Evolutionary conservation across 2,329 filamentous ascomycete species (phyloP).

Genomic region (Aquanectria penicillioides): DNA sequence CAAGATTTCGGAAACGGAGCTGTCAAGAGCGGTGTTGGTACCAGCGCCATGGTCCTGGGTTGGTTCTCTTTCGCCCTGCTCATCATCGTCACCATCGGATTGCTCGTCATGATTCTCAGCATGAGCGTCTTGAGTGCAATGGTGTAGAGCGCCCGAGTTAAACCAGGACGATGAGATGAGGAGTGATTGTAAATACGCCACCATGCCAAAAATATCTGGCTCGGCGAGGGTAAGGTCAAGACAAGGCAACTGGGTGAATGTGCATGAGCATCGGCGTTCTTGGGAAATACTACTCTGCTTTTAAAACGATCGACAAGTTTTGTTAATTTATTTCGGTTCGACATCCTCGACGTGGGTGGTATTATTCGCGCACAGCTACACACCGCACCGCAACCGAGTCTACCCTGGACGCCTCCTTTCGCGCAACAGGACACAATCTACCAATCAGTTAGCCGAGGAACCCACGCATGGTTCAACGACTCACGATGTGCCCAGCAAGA

Average conservation of each 20-base stretch:
- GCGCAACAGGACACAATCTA: neutral
- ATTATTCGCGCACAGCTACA: slow-evolving; percentile 13
- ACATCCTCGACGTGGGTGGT: slow-evolving; percentile 30
- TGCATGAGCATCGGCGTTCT: slow-evolving; percentile 50
- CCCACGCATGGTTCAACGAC: too few species aligned
- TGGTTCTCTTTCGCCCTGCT: slow-evolving; percentile 97
- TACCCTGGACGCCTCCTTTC: neutral
- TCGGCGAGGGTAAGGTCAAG: slow-evolving; percentile 35
- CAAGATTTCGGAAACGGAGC: slow-evolving; percentile 93
- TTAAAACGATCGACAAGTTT: slow-evolving; percentile 31
- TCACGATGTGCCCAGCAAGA: neutral
- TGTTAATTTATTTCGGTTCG: slow-evolving; percentile 36
- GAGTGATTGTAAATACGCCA: slow-evolving; percentile 39
- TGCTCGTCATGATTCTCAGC: slow-evolving; percentile 96
- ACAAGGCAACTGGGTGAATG: slow-evolving; percentile 28
- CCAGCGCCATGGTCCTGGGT: slow-evolving; percentile 93
- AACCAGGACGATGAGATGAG: slow-evolving; percentile 12
- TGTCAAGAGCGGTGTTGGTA: slow-evolving; percentile 88
- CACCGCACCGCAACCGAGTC: slow-evolving; percentile 23
- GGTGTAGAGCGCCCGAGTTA: slow-evolving; percentile 42
- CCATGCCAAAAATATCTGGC: slow-evolving; percentile 24
- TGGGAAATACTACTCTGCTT: slow-evolving; percentile 37
- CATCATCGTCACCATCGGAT: slow-evolving; percentile 93
- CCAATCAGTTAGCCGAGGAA: slow-evolving; percentile 23
- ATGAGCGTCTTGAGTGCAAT: slow-evolving; percentile 80